phyloP scores from a whole-genome alignment of 768 basidiomycete species.

The Amanita rimosa region DNA sequence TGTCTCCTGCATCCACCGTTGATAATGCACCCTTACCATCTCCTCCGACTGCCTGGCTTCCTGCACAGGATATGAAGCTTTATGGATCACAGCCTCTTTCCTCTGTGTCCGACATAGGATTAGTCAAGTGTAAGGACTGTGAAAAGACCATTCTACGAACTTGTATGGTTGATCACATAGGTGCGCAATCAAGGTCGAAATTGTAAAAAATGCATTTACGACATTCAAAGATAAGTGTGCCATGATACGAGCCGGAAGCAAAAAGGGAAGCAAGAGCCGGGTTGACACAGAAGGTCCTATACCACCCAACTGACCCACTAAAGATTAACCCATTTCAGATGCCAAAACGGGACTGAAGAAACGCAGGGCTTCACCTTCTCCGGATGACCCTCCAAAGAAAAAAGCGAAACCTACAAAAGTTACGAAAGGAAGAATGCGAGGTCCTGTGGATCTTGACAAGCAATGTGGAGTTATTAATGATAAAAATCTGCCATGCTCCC shows the following conservation, averaged over 20 bases:
- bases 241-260: constrained; percentile 39
- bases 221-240: constrained; percentile 43
- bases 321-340: constrained; percentile 13
- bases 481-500: constrained; percentile 84
- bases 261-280: constrained; percentile 50
- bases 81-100: constrained; percentile 72
- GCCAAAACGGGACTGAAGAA: constrained; percentile 54
- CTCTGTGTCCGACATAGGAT: constrained; percentile 44
- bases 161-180: constrained; percentile 62
- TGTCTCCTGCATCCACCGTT: constrained; percentile 22
- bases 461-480: constrained; percentile 98
- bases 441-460: constrained; percentile 81
- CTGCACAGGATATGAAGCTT: constrained; percentile 79
- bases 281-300: constrained; percentile 33
- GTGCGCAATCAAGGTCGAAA: constrained; percentile 28
- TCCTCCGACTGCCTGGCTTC: constrained; percentile 79
- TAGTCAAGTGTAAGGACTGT: constrained; percentile 75
- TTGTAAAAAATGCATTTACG: background rate
- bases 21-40: constrained; percentile 39
- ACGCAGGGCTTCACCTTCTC: constrained; percentile 69
- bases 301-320: background rate
- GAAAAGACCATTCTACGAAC: constrained; percentile 71
- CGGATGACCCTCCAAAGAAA: constrained; percentile 66
- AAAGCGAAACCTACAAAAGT: constrained; percentile 65
- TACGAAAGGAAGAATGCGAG: constrained; percentile 71